Base-by-base conservation (phyloP, 2,329 filamentous ascomycete species). In the Cytospora mali region DNA sequence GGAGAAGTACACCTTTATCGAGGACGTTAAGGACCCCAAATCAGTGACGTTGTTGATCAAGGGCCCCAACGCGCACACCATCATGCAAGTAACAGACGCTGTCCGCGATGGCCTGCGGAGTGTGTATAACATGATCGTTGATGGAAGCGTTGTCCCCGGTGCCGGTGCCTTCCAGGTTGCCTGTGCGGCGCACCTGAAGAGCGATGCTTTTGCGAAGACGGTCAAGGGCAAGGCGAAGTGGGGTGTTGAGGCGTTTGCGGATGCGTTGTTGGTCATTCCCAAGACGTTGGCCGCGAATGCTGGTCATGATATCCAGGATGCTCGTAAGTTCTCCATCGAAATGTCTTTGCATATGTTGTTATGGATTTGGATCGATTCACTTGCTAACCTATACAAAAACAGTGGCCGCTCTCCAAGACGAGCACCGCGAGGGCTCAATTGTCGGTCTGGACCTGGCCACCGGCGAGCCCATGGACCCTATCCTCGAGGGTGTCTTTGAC, bases 101-200 rank as follows among this genome's bases (percentile, higher is more conserved):
- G 95, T 98, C 51, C 88, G 95, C 59, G 95, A 99, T 74, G 95
- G 95, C 66, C 84, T 99, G 69, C 88, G 95, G 73, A 96, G 92
- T 75, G 95, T 98, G 55, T 98, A 97, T 86, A 99, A 99, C 83
- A 97, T 96, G 84, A 98, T 99, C 75, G 94, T 98, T n/a, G 95
- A 99, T 76, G 88, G 89, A 78, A 94, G 91, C 69, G 95, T 99
- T 23, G 92, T 99, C 28, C 95, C 95, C 1, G 95, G 95, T 63
- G 95, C 88, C 62, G 95, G 95, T 71, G 92, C 95, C 55, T 99
- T 97, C 87, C 95, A 99, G 77, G 88, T 99, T 52, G 93, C 95
- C 33, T 96, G 92, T 70, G 92, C 93, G 27, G 84, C 88, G 53
- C 93, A 97, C 76, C 83, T 99, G 66, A 90, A 90, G 75, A 93